phyloP scores from a whole-genome alignment of 1,284 basidiomycete genomes.

The Pseudozyma thailandica region DNA sequence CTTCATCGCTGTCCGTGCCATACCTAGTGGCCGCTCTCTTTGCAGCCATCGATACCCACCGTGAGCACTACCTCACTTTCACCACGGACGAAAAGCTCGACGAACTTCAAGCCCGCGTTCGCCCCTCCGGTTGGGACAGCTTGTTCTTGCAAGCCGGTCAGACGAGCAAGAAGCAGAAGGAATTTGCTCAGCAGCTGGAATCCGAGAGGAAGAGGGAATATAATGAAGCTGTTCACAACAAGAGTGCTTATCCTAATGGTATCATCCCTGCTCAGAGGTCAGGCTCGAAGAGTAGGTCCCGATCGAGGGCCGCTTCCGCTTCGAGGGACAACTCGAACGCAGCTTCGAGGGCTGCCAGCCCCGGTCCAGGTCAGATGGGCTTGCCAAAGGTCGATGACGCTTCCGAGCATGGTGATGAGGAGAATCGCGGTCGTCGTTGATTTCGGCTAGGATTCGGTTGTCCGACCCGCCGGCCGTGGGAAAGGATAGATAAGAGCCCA shows the following conservation, averaged over 20 bases:
- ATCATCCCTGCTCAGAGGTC: slow-evolving; percentile 33
- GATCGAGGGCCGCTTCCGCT: slow-evolving; percentile 6
- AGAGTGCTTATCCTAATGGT: slow-evolving; percentile 34
- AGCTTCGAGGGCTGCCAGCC: slow-evolving; percentile 24
- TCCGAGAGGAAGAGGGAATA: slow-evolving; percentile 32
- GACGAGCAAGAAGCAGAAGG: slow-evolving; percentile 45
- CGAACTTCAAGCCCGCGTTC: slow-evolving; percentile 70
- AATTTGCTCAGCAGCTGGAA: slow-evolving; percentile 45
- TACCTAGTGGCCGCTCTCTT: slow-evolving; percentile 39
- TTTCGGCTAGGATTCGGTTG: neutral
- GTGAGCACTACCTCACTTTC: slow-evolving; percentile 70
- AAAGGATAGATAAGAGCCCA: too few relatives aligned
- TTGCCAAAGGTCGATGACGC: slow-evolving; percentile 18
- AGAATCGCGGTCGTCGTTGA: slow-evolving; percentile 28
- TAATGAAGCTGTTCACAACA: slow-evolving; percentile 40
- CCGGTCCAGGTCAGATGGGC: slow-evolving; percentile 6
- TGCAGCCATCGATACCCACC: slow-evolving; percentile 43
- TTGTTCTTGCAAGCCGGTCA: slow-evolving; percentile 44
- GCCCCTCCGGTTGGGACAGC: slow-evolving; percentile 45
- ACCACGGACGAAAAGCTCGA: slow-evolving; percentile 81
- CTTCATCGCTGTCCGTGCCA: slow-evolving; percentile 14
- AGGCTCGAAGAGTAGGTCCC: slow-evolving; percentile 6
- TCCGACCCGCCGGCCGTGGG: too few relatives aligned
- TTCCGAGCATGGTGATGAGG: neutral
- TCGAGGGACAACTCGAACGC: slow-evolving; percentile 2